Evolutionary conservation across 2,329 filamentous ascomycete species (phyloP).

Genomic region (Sphaerulina musiva): DNA sequence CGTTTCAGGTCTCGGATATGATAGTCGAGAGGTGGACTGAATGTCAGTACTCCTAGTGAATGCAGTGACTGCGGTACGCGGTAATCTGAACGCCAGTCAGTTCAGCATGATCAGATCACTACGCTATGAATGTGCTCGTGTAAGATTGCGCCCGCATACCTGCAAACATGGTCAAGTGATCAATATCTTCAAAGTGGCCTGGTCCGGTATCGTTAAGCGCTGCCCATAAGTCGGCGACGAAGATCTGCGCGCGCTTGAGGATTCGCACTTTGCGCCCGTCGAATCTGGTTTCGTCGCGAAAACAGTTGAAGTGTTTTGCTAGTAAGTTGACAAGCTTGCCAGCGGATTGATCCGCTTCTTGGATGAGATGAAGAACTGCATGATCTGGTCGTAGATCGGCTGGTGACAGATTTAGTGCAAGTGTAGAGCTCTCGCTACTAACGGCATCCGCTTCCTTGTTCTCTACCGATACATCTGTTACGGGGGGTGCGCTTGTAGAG

Average conservation of each 20-base stretch:
- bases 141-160: conserved; percentile 33
- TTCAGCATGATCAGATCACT: conserved; percentile 9
- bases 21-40: conserved; percentile 70
- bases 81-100: conserved; percentile 57
- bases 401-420: background rate
- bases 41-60: conserved; percentile 72
- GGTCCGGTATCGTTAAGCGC: conserved; percentile 77
- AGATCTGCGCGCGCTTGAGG: conserved; percentile 90
- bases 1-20: conserved; percentile 59
- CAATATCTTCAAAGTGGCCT: conserved; percentile 81
- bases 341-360: conserved; percentile 69
- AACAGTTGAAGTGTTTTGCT: conserved; percentile 74
- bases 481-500: background rate
- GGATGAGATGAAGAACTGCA: conserved; percentile 66
- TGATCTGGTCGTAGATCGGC: conserved; percentile 18
- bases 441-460: background rate
- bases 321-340: conserved; percentile 80
- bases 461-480: background rate
- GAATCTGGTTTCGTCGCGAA: conserved; percentile 73
- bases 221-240: conserved; percentile 94
- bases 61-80: conserved; percentile 90
- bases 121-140: background rate
- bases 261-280: conserved; percentile 71
- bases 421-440: background rate
- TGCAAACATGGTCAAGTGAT: conserved; percentile 96